phyloP scores from a whole-genome alignment of 108 stramenopile species.

The Hondaea fermentalgiana region DNA sequence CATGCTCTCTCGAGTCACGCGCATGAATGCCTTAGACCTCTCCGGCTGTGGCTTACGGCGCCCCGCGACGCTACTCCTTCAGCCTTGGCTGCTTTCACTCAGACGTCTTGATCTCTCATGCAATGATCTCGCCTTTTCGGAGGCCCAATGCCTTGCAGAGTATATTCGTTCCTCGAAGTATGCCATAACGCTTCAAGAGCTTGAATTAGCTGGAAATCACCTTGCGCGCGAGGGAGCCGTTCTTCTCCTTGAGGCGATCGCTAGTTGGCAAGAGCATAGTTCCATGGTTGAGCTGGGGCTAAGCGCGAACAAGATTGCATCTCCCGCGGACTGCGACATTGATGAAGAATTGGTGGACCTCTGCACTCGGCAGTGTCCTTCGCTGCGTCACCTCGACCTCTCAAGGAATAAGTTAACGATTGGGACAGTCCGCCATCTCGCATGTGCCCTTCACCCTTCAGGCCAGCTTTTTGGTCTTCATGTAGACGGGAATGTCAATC shows the following conservation, averaged over 20 bases:
- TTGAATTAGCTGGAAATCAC: no score
- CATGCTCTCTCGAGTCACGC: neutral
- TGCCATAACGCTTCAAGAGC: no score
- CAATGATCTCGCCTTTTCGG: neutral
- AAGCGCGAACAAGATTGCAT: no score
- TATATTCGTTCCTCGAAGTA: no score
- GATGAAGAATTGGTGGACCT: neutral
- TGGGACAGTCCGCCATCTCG: neutral
- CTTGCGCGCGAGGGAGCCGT: no score
- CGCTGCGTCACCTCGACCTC: neutral
- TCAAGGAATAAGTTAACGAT: neutral
- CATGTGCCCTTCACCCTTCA: neutral
- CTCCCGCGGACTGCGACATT: neutral
- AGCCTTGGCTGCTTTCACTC: neutral
- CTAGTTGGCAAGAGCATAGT: no score
- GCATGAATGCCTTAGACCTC: neutral
- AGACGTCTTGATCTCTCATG: neutral
- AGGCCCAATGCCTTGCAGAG: no score
- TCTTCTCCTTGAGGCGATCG: no score
- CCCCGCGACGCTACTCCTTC: neutral
- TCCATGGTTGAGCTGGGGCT: no score
- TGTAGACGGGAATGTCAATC: neutral
- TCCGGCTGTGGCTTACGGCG: neutral
- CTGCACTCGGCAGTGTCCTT: neutral
- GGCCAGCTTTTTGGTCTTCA: neutral